These are phyloP conservation scores for Aureobasidium sp. DNA, from an alignment of 2,329 filamentous ascomycete species.

Conservation along the genomic window DNA sequence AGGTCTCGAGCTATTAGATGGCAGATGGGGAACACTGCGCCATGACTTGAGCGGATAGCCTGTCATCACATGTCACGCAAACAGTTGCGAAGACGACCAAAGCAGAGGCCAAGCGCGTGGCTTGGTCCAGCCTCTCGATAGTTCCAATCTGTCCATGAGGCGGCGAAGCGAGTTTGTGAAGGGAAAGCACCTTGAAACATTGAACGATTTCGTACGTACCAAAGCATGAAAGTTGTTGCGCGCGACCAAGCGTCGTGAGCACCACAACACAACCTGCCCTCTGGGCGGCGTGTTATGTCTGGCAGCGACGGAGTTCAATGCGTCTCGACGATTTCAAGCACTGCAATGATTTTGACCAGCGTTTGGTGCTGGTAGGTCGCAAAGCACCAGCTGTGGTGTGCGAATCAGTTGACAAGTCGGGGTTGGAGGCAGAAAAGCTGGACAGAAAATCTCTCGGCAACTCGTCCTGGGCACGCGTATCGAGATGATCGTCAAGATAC, in stretches of 20 bases:
- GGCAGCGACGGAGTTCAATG: not conserved
- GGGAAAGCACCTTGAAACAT: not conserved
- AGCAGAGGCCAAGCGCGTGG: slow-evolving; percentile 3
- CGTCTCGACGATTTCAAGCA: not conserved
- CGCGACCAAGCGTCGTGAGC: not conserved
- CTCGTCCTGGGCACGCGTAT: not conserved
- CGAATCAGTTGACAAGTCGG: not conserved
- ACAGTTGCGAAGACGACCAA: not conserved
- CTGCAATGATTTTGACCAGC: not conserved
- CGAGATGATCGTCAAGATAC: not conserved
- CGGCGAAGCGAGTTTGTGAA: not conserved
- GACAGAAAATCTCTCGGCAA: slow-evolving; percentile 10
- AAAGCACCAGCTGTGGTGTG: not conserved
- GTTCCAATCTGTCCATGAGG: not conserved
- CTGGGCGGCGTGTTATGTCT: not conserved
- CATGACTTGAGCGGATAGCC: not conserved
- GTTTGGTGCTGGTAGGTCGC: not conserved
- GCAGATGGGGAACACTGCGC: not conserved
- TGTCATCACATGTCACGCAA: slow-evolving; percentile 2
- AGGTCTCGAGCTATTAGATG: not conserved
- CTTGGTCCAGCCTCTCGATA: not conserved
- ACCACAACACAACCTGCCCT: slow-evolving; percentile 4
- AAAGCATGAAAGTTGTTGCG: not conserved
- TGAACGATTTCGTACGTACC: not conserved
- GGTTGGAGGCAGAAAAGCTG: not conserved